Base-by-base conservation (phyloP, 2,329 filamentous ascomycete genomes). In the Pyrenochaeta sp. region DNA sequence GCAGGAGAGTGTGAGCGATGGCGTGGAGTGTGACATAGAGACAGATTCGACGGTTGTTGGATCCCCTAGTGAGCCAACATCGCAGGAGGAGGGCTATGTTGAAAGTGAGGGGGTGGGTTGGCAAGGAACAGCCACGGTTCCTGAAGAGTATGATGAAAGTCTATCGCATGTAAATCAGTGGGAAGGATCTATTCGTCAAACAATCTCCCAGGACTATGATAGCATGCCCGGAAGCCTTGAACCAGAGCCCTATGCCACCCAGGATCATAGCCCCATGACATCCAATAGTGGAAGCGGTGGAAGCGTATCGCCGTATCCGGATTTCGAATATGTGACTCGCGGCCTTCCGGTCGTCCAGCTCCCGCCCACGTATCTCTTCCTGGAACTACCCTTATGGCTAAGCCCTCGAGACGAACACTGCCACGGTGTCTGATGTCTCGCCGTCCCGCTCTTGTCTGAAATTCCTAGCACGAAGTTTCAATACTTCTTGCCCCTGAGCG, bases 351-450 rank as follows among this genome's bases (percentile, higher is more conserved):
- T 34, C 17, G 37, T 6, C 18, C 22, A 21, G 8, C 19, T 47
- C 18, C 44, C 51, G 4, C 31, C 32, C 6, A 47, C 43, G 8
- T 64, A 68, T 41, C 44, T 60, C 30, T 67, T 68, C 22, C 31
- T 53, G 3, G 52, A 31, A 10, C 57, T 27, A 7, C 67, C 65
- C 2, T 53, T 70, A 21, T 55, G 63, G 7, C 44, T 70, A 10
- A 68, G 59, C 15, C 53, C 61, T n/a, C 58, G 68, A 45, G 52
- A 49, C 17, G 57, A 60, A 20, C 57, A 63, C 29, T 66, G 62
- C 37, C 35, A 35, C 63, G 20, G 48, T 61, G 9, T 19, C 50
- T 15, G 38, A 40, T n/a, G 63, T 66, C 36, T 52, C 52, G 18
- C 21, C 34, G 21, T 28, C 20, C 36, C 32, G 46, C 19, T 26